phyloP scores from a whole-genome alignment of 2,329 filamentous ascomycete genomes.

The Nigrograna mackinnonii region DNA sequence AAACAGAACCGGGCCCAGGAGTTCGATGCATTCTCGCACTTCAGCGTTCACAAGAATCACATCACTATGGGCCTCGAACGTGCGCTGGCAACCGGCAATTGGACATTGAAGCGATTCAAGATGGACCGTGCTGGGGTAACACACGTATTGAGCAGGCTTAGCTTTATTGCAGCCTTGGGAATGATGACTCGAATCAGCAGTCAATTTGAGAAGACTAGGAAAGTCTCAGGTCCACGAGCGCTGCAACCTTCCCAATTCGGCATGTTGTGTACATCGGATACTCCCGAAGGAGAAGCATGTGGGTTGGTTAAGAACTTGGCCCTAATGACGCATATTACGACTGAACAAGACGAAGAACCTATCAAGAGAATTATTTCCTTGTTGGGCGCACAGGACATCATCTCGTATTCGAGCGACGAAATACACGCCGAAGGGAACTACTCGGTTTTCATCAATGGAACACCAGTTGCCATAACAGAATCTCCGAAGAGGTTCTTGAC shows the following conservation, averaged over 20 bases:
- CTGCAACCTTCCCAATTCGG: slow-evolving; percentile 97
- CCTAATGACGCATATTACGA: slow-evolving; percentile 98
- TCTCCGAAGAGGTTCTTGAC: slow-evolving; percentile 85
- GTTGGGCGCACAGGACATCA: slow-evolving; percentile 81
- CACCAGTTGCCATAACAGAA: slow-evolving; percentile 83
- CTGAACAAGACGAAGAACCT: slow-evolving; percentile 89
- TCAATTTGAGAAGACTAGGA: slow-evolving; percentile 98
- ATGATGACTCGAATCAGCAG: slow-evolving; percentile 99
- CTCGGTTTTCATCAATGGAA: slow-evolving; percentile 94
- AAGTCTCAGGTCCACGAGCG: slow-evolving; percentile 93
- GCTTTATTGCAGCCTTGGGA: slow-evolving; percentile 93
- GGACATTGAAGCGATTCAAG: slow-evolving; percentile 96
- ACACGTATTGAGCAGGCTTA: slow-evolving; percentile 91
- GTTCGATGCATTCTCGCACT: slow-evolving; percentile 83
- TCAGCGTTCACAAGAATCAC: slow-evolving; percentile 80
- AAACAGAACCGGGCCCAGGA: slow-evolving; percentile 88
- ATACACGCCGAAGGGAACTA: slow-evolving; percentile 85
- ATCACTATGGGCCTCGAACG: slow-evolving; percentile 95
- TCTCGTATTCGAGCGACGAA: slow-evolving; percentile 79
- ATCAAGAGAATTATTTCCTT: slow-evolving; percentile 85
- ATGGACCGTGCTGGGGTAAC: slow-evolving; percentile 98
- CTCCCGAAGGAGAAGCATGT: slow-evolving; percentile 97
- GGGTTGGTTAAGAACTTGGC: slow-evolving; percentile 97
- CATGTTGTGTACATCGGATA: slow-evolving; percentile 97
- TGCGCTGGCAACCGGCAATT: slow-evolving; percentile 96